Evolutionary conservation across 1,139 yeast genomes (phyloP).

Genomic region (Suhomyces yuchorum): DNA sequence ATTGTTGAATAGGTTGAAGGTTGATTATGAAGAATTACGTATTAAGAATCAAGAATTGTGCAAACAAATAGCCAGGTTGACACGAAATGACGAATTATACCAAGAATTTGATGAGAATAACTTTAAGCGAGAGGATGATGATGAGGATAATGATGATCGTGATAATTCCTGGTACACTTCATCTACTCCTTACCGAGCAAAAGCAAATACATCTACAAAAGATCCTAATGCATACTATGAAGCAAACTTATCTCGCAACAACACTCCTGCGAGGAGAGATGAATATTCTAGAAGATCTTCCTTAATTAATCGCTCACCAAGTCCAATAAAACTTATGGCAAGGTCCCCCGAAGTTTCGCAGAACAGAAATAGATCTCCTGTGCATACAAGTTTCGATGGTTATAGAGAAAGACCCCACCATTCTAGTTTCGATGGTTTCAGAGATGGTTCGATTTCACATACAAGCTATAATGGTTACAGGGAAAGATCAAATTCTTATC

Average conservation of each 20-base stretch:
- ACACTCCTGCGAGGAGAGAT: not conserved
- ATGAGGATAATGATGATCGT: conserved; percentile 16
- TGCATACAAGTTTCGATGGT: conserved; percentile 1
- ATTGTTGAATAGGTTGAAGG: conserved; percentile 15
- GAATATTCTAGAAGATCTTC: conserved; percentile 7
- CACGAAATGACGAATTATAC: conserved; percentile 11
- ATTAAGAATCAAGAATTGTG: conserved; percentile 17
- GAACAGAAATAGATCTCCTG: conserved; percentile 7
- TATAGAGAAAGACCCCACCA: not conserved
- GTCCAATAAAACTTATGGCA: conserved; percentile 14
- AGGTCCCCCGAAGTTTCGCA: conserved; percentile 6
- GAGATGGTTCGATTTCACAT: conserved; percentile 7
- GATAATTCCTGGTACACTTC: conserved; percentile 24
- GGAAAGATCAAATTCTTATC: conserved; percentile 10
- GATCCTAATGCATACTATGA: conserved; percentile 2
- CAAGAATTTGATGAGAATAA: conserved; percentile 16
- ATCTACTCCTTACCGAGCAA: conserved; percentile 27
- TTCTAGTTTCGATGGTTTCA: conserved; percentile 1
- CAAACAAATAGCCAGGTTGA: conserved; percentile 15
- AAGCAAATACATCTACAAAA: not conserved
- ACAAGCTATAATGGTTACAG: conserved; percentile 7
- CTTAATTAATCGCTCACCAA: conserved; percentile 15
- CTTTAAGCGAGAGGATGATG: conserved; percentile 9
- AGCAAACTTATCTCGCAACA: conserved; percentile 2
- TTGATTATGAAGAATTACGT: conserved; percentile 19